phyloP scores from a whole-genome alignment of 2,329 filamentous ascomycete species.

The Pseudogymnoascus verrucosus region DNA sequence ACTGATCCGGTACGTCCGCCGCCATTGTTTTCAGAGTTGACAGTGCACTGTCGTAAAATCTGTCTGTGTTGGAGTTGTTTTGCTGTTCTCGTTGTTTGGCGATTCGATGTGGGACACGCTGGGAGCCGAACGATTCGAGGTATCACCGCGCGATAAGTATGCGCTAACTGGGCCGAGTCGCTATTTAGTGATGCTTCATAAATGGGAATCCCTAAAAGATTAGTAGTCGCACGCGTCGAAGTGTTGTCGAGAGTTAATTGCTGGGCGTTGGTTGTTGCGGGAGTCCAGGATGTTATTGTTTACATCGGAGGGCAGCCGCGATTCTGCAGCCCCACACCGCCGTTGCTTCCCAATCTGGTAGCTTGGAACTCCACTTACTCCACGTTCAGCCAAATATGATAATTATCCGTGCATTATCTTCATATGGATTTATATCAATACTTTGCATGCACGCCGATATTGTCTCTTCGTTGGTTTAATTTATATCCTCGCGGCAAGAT shows the following conservation, averaged over 20 bases:
- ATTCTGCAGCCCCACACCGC: slow-evolving; percentile 7
- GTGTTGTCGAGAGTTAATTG: neutral
- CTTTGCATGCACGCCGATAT: neutral
- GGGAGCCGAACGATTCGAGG: neutral
- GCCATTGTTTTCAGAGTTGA: neutral
- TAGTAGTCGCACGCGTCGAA: neutral
- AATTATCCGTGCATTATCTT: neutral
- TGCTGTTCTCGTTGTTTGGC: neutral
- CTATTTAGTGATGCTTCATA: neutral
- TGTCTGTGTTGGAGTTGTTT: neutral
- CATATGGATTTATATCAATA: neutral
- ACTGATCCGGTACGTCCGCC: slow-evolving; percentile 36
- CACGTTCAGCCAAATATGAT: neutral
- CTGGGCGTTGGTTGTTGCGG: neutral
- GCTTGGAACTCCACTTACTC: neutral
- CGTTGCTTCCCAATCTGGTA: neutral
- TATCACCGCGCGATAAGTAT: neutral
- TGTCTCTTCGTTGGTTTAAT: neutral
- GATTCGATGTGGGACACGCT: slow-evolving; percentile 1
- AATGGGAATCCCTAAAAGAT: neutral
- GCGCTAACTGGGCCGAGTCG: neutral
- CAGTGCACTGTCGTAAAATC: neutral
- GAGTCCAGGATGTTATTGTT: slow-evolving; percentile 8
- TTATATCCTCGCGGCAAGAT: neutral
- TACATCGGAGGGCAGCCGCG: slow-evolving; percentile 1